These are phyloP conservation scores for Chlamydomonas sphaeroides DNA, from an alignment of 139 green algal species.

Conservation along the genomic window DNA sequence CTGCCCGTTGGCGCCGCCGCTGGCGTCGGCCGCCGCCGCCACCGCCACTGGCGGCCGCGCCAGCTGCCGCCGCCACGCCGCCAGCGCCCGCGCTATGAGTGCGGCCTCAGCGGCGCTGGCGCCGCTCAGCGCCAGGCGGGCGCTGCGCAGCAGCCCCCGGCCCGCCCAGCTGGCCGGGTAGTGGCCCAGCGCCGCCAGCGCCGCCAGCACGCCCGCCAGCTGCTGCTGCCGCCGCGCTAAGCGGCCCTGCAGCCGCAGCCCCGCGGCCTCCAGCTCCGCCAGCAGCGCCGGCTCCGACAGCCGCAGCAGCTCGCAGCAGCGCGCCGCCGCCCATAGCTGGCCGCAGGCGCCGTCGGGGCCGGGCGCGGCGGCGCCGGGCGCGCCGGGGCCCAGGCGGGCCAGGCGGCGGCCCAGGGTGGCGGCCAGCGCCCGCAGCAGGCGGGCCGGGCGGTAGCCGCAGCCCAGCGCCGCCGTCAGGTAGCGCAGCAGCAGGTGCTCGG, in stretches of 20 bases:
- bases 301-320: not conserved
- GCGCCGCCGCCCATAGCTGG: slow-evolving; percentile 1
- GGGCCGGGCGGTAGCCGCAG: not conserved
- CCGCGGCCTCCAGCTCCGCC: not conserved
- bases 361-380: not conserved
- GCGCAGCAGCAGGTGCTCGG: slow-evolving; percentile 27
- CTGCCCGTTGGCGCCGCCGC: not conserved
- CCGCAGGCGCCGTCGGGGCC: not conserved
- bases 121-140: not conserved
- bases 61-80: slow-evolving; percentile 1
- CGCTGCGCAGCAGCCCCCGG: not conserved
- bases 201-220: slow-evolving; percentile 7
- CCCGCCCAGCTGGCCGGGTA: not conserved
- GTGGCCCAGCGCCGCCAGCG: slow-evolving; percentile 11
- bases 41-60: not conserved
- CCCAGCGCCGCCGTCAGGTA: not conserved
- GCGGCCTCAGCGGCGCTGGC: not conserved
- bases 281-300: not conserved
- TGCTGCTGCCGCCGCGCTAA: not conserved
- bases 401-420: not conserved
- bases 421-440: not conserved
- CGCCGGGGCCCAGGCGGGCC: too few relatives aligned
- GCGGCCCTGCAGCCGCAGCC: not conserved
- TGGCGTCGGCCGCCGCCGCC: not conserved
- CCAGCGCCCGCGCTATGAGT: slow-evolving; percentile 1